Conservation (phyloP, 1,284 basidiomycete genomes). For the Somion occarium region DNA sequence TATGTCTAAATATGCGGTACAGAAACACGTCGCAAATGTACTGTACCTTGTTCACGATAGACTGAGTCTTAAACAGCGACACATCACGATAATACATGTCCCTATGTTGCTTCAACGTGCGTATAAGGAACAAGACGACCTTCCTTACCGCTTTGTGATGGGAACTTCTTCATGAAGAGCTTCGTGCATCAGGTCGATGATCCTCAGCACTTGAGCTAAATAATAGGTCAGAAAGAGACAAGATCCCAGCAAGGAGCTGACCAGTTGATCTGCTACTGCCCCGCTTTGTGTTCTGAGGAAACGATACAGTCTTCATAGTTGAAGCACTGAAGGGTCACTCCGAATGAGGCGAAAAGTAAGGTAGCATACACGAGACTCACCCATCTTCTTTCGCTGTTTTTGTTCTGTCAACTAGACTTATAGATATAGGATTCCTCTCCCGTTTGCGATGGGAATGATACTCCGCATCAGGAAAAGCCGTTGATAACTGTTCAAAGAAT, state of each 20-base stretch:
- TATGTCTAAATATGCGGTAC: too few relatives aligned
- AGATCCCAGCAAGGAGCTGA: neutral
- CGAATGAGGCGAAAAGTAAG: too few relatives aligned
- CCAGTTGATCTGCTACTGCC: neutral
- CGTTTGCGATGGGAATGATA: too few relatives aligned
- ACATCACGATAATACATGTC: conserved; percentile 89
- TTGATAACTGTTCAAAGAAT: too few relatives aligned
- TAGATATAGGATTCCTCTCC: too few relatives aligned
- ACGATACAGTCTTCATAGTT: conserved; percentile 9
- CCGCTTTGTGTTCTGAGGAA: conserved; percentile 30
- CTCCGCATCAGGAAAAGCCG: too few relatives aligned
- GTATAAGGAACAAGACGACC: neutral
- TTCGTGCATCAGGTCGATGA: conserved; percentile 61
- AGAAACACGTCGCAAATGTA: neutral
- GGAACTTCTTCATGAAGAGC: conserved; percentile 50
- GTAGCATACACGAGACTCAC: conserved; percentile 20
- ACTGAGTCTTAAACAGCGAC: conserved; percentile 68
- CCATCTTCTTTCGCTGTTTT: conserved; percentile 19
- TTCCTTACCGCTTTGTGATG: conserved; percentile 60
- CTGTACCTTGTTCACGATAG: conserved; percentile 65
- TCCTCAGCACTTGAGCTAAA: conserved; percentile 61
- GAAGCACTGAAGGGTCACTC: neutral
- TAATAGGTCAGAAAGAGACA: neutral
- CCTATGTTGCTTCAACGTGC: conserved; percentile 33
- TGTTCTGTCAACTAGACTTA: conserved; percentile 27